These are phyloP conservation scores for Beta corolliflora DNA, from an alignment of 179 eudicot genomes.

Conservation along the genomic window DNA sequence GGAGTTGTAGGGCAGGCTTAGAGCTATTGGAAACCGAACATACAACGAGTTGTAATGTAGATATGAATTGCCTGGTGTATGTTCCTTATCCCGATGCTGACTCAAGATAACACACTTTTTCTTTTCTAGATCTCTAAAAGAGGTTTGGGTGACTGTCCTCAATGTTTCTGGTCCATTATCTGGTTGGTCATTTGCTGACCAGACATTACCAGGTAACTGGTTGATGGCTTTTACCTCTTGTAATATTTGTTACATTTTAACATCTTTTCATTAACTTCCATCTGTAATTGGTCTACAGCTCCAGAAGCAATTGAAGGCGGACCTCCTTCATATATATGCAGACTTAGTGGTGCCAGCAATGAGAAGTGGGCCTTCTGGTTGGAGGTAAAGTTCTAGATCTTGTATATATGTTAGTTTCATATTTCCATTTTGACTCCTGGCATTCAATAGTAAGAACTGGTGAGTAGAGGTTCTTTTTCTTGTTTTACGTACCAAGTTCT, in stretches of 20 bases:
- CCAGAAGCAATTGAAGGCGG: conserved; percentile 65
- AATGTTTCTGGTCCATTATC: conserved; percentile 93
- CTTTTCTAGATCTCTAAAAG: conserved; percentile 74
- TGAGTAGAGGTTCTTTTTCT: background rate
- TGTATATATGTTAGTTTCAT: conserved; percentile 1
- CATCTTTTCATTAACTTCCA: conserved; percentile 9
- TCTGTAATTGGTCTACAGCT: conserved; percentile 46
- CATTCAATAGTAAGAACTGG: background rate
- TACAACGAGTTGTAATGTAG: background rate
- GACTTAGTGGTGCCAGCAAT: conserved; percentile 76
- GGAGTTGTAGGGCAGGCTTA: conserved; percentile 7
- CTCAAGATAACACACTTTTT: conserved; percentile 8
- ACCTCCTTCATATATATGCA: conserved; percentile 85
- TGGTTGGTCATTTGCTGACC: conserved; percentile 87
- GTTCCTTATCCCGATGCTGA: background rate
- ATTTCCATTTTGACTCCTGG: background rate
- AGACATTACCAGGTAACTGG: conserved; percentile 62
- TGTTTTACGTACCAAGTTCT: background rate
- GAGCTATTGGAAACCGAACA: background rate
- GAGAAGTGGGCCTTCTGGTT: conserved; percentile 98
- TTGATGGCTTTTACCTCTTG: background rate
- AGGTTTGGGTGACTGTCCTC: conserved; percentile 90
- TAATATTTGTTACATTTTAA: background rate
- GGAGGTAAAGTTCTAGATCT: conserved; percentile 59
- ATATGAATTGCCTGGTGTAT: background rate